phyloP scores from a whole-genome alignment of 2,329 filamentous ascomycete species.

The Fusarium acutatum region DNA sequence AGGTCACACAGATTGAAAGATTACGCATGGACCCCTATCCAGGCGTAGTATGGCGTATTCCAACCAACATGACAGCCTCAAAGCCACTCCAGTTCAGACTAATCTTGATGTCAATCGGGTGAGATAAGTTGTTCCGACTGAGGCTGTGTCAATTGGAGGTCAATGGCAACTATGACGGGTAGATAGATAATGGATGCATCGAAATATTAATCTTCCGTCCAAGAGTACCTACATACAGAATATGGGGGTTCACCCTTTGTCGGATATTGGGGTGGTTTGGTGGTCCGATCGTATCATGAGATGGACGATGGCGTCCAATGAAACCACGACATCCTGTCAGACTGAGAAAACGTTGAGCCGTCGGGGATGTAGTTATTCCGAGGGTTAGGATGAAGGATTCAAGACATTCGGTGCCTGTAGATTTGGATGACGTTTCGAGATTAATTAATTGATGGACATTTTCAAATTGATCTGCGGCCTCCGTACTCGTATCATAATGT shows the following conservation, averaged over 20 bases:
- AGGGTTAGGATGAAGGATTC: neutral
- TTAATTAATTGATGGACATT: neutral
- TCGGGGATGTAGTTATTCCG: conserved; percentile 28
- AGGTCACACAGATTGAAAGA: neutral
- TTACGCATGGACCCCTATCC: conserved; percentile 6
- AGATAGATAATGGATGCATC: conserved; percentile 4
- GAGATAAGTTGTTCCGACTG: neutral
- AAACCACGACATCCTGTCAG: neutral
- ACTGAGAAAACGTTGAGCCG: conserved; percentile 22
- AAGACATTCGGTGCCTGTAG: neutral
- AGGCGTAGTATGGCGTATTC: neutral
- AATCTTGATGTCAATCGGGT: neutral
- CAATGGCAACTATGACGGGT: neutral
- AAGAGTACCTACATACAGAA: neutral
- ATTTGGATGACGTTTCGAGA: neutral
- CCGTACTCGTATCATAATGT: conserved; percentile 4
- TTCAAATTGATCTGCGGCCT: neutral
- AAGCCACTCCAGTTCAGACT: conserved; percentile 6
- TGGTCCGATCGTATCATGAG: conserved; percentile 35
- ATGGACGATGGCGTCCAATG: conserved; percentile 22
- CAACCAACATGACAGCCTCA: conserved; percentile 10
- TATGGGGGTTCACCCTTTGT: neutral
- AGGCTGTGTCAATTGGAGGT: conserved; percentile 8
- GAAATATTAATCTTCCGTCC: neutral
- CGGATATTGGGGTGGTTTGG: conserved; percentile 12